Evolutionary conservation across 345 rosid genomes (phyloP).

Genomic region (Rhizophora mangle): DNA sequence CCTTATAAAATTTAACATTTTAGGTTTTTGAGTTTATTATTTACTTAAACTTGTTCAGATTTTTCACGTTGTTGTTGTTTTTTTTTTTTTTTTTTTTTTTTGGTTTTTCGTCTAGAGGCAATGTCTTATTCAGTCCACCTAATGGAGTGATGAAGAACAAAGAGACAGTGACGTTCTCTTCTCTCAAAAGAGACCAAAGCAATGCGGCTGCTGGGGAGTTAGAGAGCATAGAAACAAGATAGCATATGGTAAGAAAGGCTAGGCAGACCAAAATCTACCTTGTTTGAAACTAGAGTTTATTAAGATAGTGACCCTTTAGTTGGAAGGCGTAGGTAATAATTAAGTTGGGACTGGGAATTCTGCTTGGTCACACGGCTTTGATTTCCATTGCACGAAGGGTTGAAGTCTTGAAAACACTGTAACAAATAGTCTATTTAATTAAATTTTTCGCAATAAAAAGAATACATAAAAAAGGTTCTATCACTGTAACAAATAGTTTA

Average conservation of each 20-base stretch:
- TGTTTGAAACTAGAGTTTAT: conserved; percentile 20
- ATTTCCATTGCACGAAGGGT: not conserved
- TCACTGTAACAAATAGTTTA: too few relatives aligned
- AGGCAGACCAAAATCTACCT: not conserved
- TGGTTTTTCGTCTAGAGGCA: too few relatives aligned
- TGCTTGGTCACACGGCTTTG: too few relatives aligned
- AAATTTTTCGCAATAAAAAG: too few relatives aligned
- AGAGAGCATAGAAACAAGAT: not conserved
- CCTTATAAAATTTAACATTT: too few relatives aligned
- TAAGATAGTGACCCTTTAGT: conserved; percentile 28
- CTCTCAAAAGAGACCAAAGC: conserved; percentile 23
- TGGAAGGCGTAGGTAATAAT: conserved; percentile 1
- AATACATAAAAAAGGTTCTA: too few relatives aligned
- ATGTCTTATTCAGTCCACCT: not conserved
- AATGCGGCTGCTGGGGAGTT: not conserved
- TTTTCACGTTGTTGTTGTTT: too few relatives aligned
- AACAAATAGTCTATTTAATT: too few relatives aligned
- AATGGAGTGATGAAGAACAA: conserved; percentile 17
- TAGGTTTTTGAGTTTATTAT: not conserved
- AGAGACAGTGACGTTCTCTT: conserved; percentile 38
- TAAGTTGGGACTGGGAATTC: not conserved
- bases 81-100: too few relatives aligned
- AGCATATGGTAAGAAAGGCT: not conserved
- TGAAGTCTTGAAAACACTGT: not conserved
- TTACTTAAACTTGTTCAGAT: too few relatives aligned